Percentiles rank a stretch among this genome's conserved stretches.
phyloP scores from a whole-genome alignment of 202 grass and related monocot species.

The Setaria viridis region DNA sequence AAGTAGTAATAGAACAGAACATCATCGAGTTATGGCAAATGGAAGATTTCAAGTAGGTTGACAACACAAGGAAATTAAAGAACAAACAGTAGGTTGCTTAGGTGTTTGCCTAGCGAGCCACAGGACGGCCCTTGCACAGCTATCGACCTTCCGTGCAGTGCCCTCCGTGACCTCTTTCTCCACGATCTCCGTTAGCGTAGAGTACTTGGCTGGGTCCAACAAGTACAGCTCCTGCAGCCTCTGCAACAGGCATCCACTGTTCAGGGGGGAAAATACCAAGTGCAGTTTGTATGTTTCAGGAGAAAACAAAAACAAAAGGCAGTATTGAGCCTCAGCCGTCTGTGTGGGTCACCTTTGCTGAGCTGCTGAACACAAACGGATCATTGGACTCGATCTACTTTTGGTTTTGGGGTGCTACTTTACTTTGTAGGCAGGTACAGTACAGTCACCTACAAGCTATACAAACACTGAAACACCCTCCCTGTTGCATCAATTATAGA shows the following conservation, averaged over 20 bases:
- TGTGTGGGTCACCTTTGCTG: too few relatives aligned
- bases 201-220: slow-evolving; percentile 61
- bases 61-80: not conserved
- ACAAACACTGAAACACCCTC: not conserved
- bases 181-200: slow-evolving; percentile 62
- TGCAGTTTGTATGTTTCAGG: not conserved
- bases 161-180: slow-evolving; percentile 74
- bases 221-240: slow-evolving; percentile 79
- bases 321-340: not conserved
- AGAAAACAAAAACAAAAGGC: too few relatives aligned
- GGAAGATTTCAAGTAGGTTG: not conserved
- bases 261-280: not conserved
- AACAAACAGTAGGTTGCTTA: not conserved
- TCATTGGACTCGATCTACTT: not conserved
- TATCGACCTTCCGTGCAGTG: slow-evolving; percentile 70
- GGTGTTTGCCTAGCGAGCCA: slow-evolving; percentile 83
- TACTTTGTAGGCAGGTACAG: not conserved
- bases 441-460: not conserved
- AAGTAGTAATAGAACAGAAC: too few relatives aligned
- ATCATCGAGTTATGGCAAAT: not conserved
- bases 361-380: not conserved
- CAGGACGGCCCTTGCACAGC: slow-evolving; percentile 74
- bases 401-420: not conserved
- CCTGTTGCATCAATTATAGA: not conserved
- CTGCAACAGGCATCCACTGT: slow-evolving; percentile 38